A percentile compares a stretch with the other conserved stretches of the same genome.
Evolutionary conservation across 2,329 filamentous ascomycete genomes (phyloP).

Genomic region (Tolypocladium tundrense): DNA sequence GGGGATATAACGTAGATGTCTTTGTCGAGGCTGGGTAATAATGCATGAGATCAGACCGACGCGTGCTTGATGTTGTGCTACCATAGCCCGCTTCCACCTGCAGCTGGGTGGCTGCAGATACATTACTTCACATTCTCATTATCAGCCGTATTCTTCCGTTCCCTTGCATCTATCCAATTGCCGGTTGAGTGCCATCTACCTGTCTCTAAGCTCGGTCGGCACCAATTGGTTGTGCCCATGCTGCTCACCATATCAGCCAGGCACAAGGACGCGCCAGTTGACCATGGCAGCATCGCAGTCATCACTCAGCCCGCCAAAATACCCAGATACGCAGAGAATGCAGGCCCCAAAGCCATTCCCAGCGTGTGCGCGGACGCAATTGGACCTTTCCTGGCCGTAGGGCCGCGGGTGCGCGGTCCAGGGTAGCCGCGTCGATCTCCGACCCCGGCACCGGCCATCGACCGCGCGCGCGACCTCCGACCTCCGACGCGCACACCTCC

Average conservation of each 20-base stretch:
- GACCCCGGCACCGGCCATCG: neutral
- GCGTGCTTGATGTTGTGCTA: neutral
- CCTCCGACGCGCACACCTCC: neutral
- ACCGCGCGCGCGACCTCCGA: neutral
- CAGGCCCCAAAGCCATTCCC: too few species aligned
- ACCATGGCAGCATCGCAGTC: neutral
- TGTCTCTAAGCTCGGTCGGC: too few species aligned
- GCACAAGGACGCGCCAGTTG: too few species aligned
- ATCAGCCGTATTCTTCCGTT: neutral
- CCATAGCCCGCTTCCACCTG: too few species aligned
- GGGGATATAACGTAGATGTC: neutral
- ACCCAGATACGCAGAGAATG: fast-evolving
- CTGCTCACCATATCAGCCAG: neutral
- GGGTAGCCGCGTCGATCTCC: slow-evolving; percentile 7
- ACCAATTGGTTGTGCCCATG: neutral
- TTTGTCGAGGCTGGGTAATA: neutral
- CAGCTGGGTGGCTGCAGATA: neutral
- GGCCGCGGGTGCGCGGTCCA: neutral
- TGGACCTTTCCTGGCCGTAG: neutral
- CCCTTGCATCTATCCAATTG: neutral
- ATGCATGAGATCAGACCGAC: neutral
- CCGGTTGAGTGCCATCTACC: too few species aligned
- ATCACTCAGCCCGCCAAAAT: too few species aligned
- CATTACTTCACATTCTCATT: neutral
- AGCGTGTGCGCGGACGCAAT: neutral